A percentile compares a stretch with the other conserved stretches of the same genome.
These are phyloP conservation scores for Rutstroemia sp. DNA, from an alignment of 2,329 filamentous ascomycete species.

Conservation along the genomic window DNA sequence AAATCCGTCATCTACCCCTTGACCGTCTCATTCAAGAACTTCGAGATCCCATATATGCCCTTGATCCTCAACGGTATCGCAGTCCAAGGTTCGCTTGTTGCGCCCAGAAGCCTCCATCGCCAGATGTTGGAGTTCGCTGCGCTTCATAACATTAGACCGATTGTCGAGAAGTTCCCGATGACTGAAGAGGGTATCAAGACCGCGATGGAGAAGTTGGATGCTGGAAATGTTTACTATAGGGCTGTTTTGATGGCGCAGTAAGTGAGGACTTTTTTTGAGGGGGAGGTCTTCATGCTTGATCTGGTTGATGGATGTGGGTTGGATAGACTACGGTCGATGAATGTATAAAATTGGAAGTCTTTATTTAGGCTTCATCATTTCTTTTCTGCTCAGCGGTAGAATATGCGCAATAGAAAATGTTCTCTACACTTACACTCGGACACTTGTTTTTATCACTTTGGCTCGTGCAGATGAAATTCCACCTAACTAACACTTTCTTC, in stretches of 20 bases:
- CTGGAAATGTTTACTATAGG: slow-evolving; percentile 44
- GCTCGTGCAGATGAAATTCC: neutral
- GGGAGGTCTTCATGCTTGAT: neutral
- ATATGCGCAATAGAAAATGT: neutral
- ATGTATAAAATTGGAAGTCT: neutral
- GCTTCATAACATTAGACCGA: slow-evolving; percentile 48
- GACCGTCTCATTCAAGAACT: slow-evolving; percentile 41
- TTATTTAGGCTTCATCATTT: neutral
- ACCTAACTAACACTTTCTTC: neutral
- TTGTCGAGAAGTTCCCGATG: slow-evolving; percentile 48
- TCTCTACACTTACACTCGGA: neutral
- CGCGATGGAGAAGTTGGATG: slow-evolving; percentile 47
- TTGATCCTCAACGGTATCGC: slow-evolving; percentile 13
- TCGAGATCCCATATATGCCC: slow-evolving; percentile 20
- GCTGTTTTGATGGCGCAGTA: slow-evolving; percentile 30
- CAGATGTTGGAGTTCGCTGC: slow-evolving; percentile 52
- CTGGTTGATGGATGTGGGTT: neutral
- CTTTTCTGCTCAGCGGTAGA: neutral
- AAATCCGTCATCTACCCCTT: slow-evolving; percentile 57
- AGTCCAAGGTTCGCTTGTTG: slow-evolving; percentile 14
- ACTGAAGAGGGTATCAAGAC: slow-evolving; percentile 42
- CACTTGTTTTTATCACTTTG: neutral
- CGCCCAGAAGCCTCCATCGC: slow-evolving; percentile 39
- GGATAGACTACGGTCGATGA: neutral
- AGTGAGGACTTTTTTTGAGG: neutral